Conservation (phyloP, 202 grass and related monocot genomes). For the Panicum virgatum region DNA sequence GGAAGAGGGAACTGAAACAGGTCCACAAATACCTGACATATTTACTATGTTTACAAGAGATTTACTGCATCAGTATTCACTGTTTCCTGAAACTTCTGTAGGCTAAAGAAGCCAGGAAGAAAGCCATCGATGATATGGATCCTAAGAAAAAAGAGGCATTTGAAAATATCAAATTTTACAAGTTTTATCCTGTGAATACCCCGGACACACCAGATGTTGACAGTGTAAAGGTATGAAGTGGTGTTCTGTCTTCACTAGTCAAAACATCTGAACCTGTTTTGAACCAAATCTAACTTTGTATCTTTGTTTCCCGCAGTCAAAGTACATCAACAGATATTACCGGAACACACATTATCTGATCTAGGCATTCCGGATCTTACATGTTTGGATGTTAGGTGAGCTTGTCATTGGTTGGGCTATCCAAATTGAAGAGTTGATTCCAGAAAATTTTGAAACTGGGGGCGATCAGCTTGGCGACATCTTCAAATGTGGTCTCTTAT, state of each 20-base stretch:
- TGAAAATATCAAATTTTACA: constrained; percentile 82
- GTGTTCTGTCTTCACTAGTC: neutral
- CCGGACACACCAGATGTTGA: constrained; percentile 51
- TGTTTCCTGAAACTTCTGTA: constrained; percentile 42
- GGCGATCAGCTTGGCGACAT: too few species aligned
- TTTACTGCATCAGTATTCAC: constrained; percentile 15
- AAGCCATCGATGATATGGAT: constrained; percentile 87
- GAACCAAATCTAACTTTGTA: neutral
- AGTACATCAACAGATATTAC: constrained; percentile 91
- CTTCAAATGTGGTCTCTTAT: too few species aligned
- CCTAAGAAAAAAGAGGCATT: constrained; percentile 66
- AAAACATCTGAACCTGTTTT: constrained; percentile 12
- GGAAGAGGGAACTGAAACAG: constrained; percentile 62
- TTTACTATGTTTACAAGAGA: neutral
- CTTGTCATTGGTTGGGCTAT: too few species aligned
- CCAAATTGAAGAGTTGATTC: too few species aligned
- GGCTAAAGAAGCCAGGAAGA: constrained; percentile 85
- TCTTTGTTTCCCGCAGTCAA: constrained; percentile 48
- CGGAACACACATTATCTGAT: constrained; percentile 67
- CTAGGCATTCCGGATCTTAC: constrained; percentile 32
- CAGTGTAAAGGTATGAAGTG: constrained; percentile 53
- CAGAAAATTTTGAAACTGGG: too few species aligned
- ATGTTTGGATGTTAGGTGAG: too few species aligned
- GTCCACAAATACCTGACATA: constrained; percentile 31
- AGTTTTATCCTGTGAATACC: constrained; percentile 84